phyloP scores from a whole-genome alignment of 208 protist species.

The Acanthamoeba triangularis region DNA sequence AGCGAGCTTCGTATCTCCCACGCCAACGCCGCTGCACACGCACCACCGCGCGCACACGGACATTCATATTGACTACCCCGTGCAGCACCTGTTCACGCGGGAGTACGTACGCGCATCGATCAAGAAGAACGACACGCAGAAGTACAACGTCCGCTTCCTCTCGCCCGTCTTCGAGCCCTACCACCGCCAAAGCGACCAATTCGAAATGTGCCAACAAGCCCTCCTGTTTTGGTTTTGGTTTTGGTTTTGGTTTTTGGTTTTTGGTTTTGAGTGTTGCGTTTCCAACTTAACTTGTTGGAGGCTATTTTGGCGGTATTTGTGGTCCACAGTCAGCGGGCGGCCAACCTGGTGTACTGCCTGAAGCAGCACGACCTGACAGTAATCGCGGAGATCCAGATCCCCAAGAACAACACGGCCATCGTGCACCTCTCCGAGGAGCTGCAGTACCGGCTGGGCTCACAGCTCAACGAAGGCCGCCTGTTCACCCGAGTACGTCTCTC shows the following conservation, averaged over 20 bases:
- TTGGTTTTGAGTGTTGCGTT: neutral
- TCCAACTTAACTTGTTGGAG: too few species aligned
- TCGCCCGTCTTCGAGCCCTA: constrained; percentile 20
- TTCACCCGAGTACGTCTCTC: neutral
- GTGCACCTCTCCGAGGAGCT: neutral
- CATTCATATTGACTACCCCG: neutral
- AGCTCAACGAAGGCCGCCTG: constrained; percentile 3
- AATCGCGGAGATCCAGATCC: neutral
- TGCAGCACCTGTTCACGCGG: neutral
- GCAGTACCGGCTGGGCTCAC: neutral
- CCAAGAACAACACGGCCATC: constrained; percentile 18
- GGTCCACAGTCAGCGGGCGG: neutral
- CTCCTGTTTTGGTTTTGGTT: neutral
- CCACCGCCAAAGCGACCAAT: constrained; percentile 14
- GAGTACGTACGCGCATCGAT: neutral
- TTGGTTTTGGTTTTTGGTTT: neutral
- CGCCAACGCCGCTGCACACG: neutral
- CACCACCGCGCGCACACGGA: neutral
- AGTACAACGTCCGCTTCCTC: neutral
- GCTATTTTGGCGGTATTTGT: neutral
- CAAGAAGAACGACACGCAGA: neutral
- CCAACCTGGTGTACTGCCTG: constrained; percentile 41
- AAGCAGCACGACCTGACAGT: constrained; percentile 4
- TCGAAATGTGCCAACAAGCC: neutral
- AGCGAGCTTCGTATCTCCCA: neutral